Evolutionary conservation across 192 early-diverging fungal species (phyloP).

Genomic region (Glomus cerebriforme): DNA sequence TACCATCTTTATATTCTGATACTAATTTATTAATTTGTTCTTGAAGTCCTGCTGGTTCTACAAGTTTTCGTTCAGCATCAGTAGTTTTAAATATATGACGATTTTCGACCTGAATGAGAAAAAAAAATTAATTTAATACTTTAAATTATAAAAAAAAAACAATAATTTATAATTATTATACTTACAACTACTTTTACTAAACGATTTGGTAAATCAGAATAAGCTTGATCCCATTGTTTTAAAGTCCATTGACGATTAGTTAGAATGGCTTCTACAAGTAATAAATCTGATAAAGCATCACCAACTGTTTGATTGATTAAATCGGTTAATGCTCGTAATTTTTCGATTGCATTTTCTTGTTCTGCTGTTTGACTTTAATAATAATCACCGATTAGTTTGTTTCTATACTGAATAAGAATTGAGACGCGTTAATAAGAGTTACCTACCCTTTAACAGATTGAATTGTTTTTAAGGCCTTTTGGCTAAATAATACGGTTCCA

Average conservation of each 20-base stretch:
- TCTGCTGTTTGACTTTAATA: conserved; percentile 64
- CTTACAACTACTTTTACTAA: conserved; percentile 94
- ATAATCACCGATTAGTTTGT: not conserved
- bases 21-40: conserved; percentile 80
- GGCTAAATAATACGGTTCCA: conserved; percentile 96
- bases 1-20: conserved; percentile 79
- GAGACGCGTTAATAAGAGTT: not conserved
- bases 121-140: not conserved
- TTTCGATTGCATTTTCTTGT: conserved; percentile 75
- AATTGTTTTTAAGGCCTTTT: conserved; percentile 75
- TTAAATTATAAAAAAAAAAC: too few species aligned
- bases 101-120: conserved; percentile 56
- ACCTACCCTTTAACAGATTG: conserved; percentile 61
- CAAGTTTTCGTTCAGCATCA: conserved; percentile 93
- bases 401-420: not conserved
- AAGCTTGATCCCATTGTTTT: conserved; percentile 88
- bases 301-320: conserved; percentile 99
- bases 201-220: conserved; percentile 93
- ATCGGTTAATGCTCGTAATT: conserved; percentile 82
- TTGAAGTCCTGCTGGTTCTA: conserved; percentile 88
- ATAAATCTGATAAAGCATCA: conserved; percentile 96
- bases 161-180: not conserved
- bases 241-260: conserved; percentile 79
- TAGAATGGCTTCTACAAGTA: conserved; percentile 92
- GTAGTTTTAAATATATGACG: conserved; percentile 91